Evolutionary conservation across 768 basidiomycete genomes (phyloP).

Genomic region (Podaxis pistillaris): DNA sequence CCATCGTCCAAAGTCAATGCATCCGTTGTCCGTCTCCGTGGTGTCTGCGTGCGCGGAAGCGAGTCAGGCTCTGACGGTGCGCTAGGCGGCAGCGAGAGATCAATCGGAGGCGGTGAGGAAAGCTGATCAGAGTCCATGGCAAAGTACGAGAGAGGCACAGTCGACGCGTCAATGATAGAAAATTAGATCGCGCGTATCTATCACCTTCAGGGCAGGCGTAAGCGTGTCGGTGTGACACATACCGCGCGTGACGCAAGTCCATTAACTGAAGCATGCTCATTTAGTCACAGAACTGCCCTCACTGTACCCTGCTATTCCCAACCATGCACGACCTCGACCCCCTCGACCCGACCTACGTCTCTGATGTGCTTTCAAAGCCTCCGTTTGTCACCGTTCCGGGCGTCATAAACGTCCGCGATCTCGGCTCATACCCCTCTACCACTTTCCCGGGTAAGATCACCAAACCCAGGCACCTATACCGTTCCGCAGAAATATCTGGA

Average conservation of each 20-base stretch:
- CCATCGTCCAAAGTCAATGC: conserved; percentile 50
- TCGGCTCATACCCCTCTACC: conserved; percentile 59
- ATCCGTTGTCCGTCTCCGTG: conserved; percentile 45
- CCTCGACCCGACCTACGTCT: conserved; percentile 64
- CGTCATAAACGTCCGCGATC: conserved; percentile 73
- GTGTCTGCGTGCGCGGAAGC: conserved; percentile 31
- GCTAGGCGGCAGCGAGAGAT: conserved; percentile 52
- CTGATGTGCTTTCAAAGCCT: conserved; percentile 59
- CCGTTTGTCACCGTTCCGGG: conserved; percentile 74
- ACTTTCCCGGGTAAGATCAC: conserved; percentile 48
- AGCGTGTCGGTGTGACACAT: conserved; percentile 33
- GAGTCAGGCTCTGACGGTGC: conserved; percentile 41
- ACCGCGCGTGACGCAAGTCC: conserved; percentile 5
- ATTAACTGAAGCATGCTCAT: neutral
- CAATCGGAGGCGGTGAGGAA: conserved; percentile 55
- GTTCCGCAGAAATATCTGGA: conserved; percentile 70
- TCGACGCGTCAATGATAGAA: conserved; percentile 32
- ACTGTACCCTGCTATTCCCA: neutral
- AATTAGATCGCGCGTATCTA: conserved; percentile 26
- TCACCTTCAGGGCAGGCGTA: conserved; percentile 37
- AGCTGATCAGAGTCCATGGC: conserved; percentile 57
- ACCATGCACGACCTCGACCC: conserved; percentile 55
- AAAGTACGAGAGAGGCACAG: conserved; percentile 18
- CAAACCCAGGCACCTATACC: conserved; percentile 56
- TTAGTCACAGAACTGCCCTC: neutral